These are phyloP conservation scores for Trypanosoma cruzi DNA, from an alignment of 208 protist genomes.

Conservation along the genomic window DNA sequence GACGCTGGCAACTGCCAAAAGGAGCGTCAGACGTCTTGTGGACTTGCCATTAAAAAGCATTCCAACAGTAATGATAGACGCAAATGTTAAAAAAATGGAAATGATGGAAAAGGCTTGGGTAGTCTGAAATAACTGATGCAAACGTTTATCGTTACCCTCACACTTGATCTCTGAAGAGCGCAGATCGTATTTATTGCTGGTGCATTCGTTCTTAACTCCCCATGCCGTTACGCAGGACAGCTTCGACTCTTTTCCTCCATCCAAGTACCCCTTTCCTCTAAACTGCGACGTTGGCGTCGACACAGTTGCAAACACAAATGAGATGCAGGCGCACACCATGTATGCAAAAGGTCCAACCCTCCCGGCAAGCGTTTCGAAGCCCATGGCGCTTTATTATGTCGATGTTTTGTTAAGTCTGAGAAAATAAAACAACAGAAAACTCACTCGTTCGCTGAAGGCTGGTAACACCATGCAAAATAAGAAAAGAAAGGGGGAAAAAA, in stretches of 20 bases:
- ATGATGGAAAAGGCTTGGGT: conserved; percentile 66
- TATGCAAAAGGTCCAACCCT: conserved; percentile 39
- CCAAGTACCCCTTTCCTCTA: conserved; percentile 35
- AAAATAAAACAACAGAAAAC: not conserved
- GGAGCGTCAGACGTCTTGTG: conserved; percentile 25
- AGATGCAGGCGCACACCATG: conserved; percentile 48
- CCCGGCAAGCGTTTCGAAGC: conserved; percentile 46
- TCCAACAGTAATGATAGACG: conserved; percentile 26
- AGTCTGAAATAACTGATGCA: conserved; percentile 49
- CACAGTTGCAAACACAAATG: conserved; percentile 53
- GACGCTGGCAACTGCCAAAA: conserved; percentile 30
- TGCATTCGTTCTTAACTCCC: conserved; percentile 60
- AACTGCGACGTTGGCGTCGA: conserved; percentile 62
- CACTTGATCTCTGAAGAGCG: conserved; percentile 30
- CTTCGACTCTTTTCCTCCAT: conserved; percentile 23
- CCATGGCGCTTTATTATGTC: conserved; percentile 37
- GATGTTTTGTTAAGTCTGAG: not conserved
- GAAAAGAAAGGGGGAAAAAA: not conserved
- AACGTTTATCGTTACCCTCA: not conserved
- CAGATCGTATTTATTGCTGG: conserved; percentile 36
- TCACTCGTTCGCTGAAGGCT: not conserved
- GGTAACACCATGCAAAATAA: not conserved
- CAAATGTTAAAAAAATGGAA: conserved; percentile 42
- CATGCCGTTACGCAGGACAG: conserved; percentile 52
- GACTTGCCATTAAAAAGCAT: conserved; percentile 40